Base-by-base conservation (phyloP, 2,329 filamentous ascomycete species). In the Chaetomiaceae sp. region DNA sequence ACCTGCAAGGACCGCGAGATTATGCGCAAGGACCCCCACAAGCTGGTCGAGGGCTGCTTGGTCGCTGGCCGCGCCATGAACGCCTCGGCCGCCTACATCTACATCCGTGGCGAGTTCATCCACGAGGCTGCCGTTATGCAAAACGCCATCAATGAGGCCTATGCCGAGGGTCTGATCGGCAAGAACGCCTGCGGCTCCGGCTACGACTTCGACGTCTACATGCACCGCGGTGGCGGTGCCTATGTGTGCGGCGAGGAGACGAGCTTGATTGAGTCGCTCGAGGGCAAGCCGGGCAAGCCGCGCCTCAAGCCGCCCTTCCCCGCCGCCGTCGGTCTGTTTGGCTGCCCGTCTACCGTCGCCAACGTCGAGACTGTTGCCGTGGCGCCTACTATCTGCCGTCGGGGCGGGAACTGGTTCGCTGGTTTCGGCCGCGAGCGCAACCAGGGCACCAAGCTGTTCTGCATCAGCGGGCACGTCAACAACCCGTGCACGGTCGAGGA, bases 1-100 rank as follows among this genome's bases (percentile, higher is more conserved):
- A 99, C 94, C 49, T 99, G 94, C 85, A 99, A 99, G 78, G 94
- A 99, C 73, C 87, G 94, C 69, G 94, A 99, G 74, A 99, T 99
- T 64, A 99, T 99, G 94, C 90, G 94, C 75, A 99, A 99, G 77
- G 94, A 99, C 71, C 94, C 94, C 58, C 94, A 99, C 80, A 99
- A 99, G 81, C 87, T 99, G 61, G 79, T 99, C 68, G 94, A 99
- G 76, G 94, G 94, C 69, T 99, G 94, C 73, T 79, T 99, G 60
- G 87, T 99, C 44, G 90, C 94, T 62, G 94, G 94, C 48, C 87
- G 94, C 69, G 91, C 94, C 68, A 99, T 99, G 94, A 99, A 99
- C 76, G 94, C 91, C 68, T 94, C 89, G 43, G 94, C 94, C 55
- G 94, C 94, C 62, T 99, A 99, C 76, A 99, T 99, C 71, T 99